Evolutionary conservation across 2,329 filamentous ascomycete species (phyloP), one percentile per base, ranked within the genome.

Genomic region (Cladophialophora bantiana): DNA sequence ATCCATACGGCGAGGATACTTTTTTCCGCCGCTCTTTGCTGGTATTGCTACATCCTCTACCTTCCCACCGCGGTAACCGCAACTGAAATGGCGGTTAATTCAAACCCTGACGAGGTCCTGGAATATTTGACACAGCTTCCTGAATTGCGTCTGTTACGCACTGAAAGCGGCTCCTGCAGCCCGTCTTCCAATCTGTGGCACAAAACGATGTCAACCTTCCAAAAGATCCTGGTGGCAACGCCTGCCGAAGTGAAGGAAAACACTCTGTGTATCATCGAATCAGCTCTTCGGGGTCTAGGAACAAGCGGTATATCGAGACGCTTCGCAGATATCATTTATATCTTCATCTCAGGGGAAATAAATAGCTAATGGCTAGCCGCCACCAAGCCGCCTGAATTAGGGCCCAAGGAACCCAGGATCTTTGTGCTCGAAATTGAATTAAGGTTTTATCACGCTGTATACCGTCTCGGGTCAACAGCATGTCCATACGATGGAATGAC

Each of bases 21-120:
- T 6, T 66, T 66, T 48, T 60, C 64, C 48, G 57, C 64, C 9
- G 64, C 64, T n/a, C 4, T 57, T 15, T 1, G 73, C 68, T 66
- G 64, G 64, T 57, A 42, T 42, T 42, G 40, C 40, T 42, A 42
- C 40, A 42, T 42, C 40, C 40, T 42, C 40, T 42, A 42, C 40
- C 40, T 12, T n/a, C 40, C 40, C n/a, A 2, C 40, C 12, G 3
- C 40, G 40, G 4, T n/a, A 42, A n/a, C 3, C 12, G n/a, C 40
- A n/a, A 42, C 40, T 12, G 40, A 42, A n/a, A 42, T n/a, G 40
- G 2, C 40, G 40, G 40, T 42, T 42, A 42, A 42, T 42, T 42
- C 40, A 42, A n/a, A 2, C 40, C 40, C 40, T 2, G 40, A 42
- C 10, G 40, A 42, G 12, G 4, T 42, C 40, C 2, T 42, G 40